Base-by-base conservation (phyloP, 139 green algal species). In the Zygnema circumcarinatum region DNA sequence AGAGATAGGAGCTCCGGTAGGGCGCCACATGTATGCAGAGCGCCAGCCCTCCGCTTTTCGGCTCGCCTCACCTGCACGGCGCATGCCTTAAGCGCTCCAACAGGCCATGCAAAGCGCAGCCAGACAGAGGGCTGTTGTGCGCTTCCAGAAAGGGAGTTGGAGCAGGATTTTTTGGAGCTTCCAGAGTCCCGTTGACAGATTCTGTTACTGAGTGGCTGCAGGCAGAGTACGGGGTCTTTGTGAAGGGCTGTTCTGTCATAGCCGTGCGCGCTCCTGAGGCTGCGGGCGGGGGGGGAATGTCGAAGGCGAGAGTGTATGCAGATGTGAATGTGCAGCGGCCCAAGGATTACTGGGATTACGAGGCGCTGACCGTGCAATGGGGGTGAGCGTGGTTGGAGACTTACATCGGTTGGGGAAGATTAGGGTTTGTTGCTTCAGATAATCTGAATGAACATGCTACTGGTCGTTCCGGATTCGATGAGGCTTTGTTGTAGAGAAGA, bases 281-380 rank as follows among this genome's bases (percentile, higher is more conserved):
- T 62, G 47, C 16, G 7, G 7, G 7, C 7, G 47, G 7, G 16
- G 47, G 42, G 1, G 79, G 35, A 31, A 90, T 90, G 87, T 91
- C 87, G 33, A 83, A 85, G 53, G 67, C 94, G 22, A 84, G 95
- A 2, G 90, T 96, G 0, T 98, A 98, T 79, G 87, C 92, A 32
- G 95, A 98, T 69, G 94, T 96, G 0, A 97, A 98, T 83, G 91
- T 95, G 1, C 89, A 94, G 52, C 90, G 94, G 52, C 93, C 96
- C 3, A 92, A 93, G 35, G 92, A 96, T 33, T 99, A 99, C 85
- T 99, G 95, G 94, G 96, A 99, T 88, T 99, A 99, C 76, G 97
- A 99, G 84, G 90, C 90, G 31, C 87, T 97, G 7, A 90, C 67
- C 0, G 94, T 98, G 1, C 89, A 94, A 79, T 99, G 93, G 95